Conservation (phyloP, 2,329 filamentous ascomycete species). For the Pseudogymnoascus sp. region DNA sequence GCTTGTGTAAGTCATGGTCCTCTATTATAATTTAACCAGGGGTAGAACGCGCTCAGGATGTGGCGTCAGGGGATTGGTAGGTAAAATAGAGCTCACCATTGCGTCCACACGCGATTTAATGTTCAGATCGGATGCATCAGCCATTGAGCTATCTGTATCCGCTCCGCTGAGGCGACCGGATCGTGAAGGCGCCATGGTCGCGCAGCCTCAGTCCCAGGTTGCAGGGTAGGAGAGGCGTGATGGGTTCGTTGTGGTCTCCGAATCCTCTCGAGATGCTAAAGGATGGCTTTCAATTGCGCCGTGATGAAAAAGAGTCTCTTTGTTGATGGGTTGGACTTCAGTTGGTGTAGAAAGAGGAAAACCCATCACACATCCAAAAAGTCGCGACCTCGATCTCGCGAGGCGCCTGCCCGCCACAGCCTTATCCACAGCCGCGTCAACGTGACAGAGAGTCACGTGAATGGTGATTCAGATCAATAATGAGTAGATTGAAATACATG, state of each 20-base stretch:
- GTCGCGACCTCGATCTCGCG: constrained; percentile 7
- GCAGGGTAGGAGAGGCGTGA: not conserved
- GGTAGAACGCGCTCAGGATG: not conserved
- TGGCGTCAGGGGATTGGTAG: not conserved
- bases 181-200: constrained; percentile 46
- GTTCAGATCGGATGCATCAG: constrained; percentile 41
- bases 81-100: constrained; percentile 24
- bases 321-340: constrained; percentile 13
- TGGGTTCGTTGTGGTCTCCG: constrained; percentile 14
- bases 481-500: not conserved
- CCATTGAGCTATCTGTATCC: constrained; percentile 50
- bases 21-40: not conserved
- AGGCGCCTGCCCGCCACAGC: not conserved
- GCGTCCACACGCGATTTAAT: constrained; percentile 25
- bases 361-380: constrained; percentile 1
- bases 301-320: constrained; percentile 11
- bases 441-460: constrained; percentile 1
- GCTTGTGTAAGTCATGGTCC: constrained; percentile 10
- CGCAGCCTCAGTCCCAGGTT: constrained; percentile 25
- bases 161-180: constrained; percentile 42
- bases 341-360: constrained; percentile 5
- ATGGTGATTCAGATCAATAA: too few species aligned
- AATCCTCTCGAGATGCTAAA: not conserved
- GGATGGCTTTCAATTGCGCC: not conserved
- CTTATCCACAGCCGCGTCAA: constrained; percentile 7